Evolutionary conservation across 768 basidiomycete species (phyloP).

Genomic region (Scleroderma bovista): DNA sequence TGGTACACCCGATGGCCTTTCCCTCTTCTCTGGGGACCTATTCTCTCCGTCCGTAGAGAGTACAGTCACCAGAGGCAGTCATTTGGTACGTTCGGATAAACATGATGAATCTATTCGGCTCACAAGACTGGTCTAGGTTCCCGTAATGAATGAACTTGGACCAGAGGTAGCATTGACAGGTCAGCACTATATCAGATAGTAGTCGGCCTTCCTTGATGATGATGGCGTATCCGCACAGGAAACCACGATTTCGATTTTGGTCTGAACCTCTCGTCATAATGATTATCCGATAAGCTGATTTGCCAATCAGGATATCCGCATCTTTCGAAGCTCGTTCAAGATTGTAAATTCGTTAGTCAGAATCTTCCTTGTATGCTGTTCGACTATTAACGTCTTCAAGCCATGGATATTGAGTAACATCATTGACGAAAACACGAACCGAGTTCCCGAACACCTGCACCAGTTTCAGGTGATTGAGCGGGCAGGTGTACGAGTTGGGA

Average conservation of each 20-base stretch:
- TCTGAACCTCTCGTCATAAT: slow-evolving; percentile 19
- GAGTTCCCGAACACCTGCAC: slow-evolving; percentile 54
- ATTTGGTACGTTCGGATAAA: slow-evolving; percentile 59
- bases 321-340: slow-evolving; percentile 59
- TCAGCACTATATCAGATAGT: slow-evolving; percentile 28
- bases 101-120: slow-evolving; percentile 2
- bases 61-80: slow-evolving; percentile 82
- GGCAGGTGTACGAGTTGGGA: slow-evolving; percentile 63
- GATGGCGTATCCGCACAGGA: slow-evolving; percentile 37
- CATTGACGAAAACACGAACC: slow-evolving; percentile 57
- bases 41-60: slow-evolving; percentile 87
- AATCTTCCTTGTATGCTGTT: neutral
- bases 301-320: slow-evolving; percentile 54
- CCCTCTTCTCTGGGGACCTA: slow-evolving; percentile 85
- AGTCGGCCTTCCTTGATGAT: slow-evolving; percentile 1
- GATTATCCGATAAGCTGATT: slow-evolving; percentile 1
- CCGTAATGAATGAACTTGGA: slow-evolving; percentile 76
- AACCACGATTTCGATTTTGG: slow-evolving; percentile 95
- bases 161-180: slow-evolving; percentile 79
- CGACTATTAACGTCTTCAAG: slow-evolving; percentile 32
- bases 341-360: slow-evolving; percentile 65
- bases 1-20: slow-evolving; percentile 61
- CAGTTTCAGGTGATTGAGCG: slow-evolving; percentile 66
- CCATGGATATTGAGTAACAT: slow-evolving; percentile 93
- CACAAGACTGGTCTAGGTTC: slow-evolving; percentile 50